Base-by-base conservation (phyloP, 306 rosid species). In the Dalbergia cochinchinensis region DNA sequence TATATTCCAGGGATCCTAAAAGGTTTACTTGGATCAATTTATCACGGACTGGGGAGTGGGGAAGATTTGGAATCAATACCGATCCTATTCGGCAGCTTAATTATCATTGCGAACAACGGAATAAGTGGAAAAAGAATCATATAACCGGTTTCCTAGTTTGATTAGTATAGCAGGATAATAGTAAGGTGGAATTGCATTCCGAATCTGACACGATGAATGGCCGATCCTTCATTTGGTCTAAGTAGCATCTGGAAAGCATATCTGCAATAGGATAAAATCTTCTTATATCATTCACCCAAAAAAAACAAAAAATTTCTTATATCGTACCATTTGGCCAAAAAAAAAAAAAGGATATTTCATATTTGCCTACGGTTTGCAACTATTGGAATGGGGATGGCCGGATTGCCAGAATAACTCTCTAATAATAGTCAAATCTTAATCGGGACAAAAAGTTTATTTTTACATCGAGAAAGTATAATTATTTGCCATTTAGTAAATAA, bases 141-240 rank as follows among this genome's bases (percentile, higher is more conserved):
- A 31, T 35, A 34, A 5, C 18, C 31, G 19, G 26, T 71, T 64
- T 59, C 19, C 20, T 42, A 15, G 48, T 53, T 18, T 31, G 3
- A 8, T 59, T n/a, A 35, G 42, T 12, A 44, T n/a, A 35, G 42
- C 9, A 44, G 47, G 20, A 37, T 26, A 35, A 34, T 11, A 34
- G 20, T 37, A 63, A 22, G 4, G 73, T 48, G 42, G 72, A 64
- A 82, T 82, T 71, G 20, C 42, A 76, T 86, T 85, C 83, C 69
- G 60, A 60, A 48, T 62, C 61, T 47, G 69, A 61, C 63, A 42
- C 54, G 78, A 37, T 37, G 6, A 83, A 51, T 80, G 73, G 50
- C 67, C 51, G 16, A 50, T 69, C 41, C 37, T 51, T 62, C 44
- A 61, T 61, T 70, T 82, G 73, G 45, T 76, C 57, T 48, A 47